Evolutionary conservation across 139 green algal genomes (phyloP), one percentile per base, ranked within the genome.

Genomic region (Closterium sp.): DNA sequence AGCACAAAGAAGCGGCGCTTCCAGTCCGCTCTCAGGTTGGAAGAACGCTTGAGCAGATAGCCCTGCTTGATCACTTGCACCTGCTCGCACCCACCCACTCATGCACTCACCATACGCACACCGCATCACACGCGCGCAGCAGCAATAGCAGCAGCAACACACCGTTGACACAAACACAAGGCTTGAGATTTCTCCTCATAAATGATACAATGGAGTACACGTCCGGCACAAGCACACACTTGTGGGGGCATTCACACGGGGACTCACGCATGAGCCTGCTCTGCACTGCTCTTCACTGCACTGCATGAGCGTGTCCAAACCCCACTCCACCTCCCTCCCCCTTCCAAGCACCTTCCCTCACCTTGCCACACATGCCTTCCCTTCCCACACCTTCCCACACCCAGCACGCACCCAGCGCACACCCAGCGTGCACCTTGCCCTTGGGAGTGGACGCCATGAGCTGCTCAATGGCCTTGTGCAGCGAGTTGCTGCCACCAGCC

Each of bases 1-100:
- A 99, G 94, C 70, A 98, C 96, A 91, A 99, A 99, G 95, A 97
- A 99, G 42, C 29, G 38, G 34, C 97, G 95, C 42, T 98, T 97
- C 96, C 96, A 98, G 45, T 97, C 96, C 4, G 88, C 90, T 32
- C 94, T 92, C 88, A 96, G 94, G 88, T 96, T 95, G 87, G 88
- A 94, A 9, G 95, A 95, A 31, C 95, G 93, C 91, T 99, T 99
- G 32, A 96, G 94, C 42, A 99, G 91, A 93, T 98, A 98, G 30
- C 97, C 97, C 95, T 94, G 92, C 92, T 91, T 91, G 45, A 94
- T 85, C 22, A 70, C 94, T 50, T 88, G 70, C 34, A 94, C 88
- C 91, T 94, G n/a, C n/a, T 21, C 38, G 11, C 38, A 13, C 38
- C 34, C 34, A 13, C 38, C 34, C 34, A 42, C 1, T 13, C 38